Percentiles rank a stretch among this genome's conserved stretches.
Conservation (phyloP, 2,329 filamentous ascomycete genomes). For the Arthrobotrys pseudoclavata region DNA sequence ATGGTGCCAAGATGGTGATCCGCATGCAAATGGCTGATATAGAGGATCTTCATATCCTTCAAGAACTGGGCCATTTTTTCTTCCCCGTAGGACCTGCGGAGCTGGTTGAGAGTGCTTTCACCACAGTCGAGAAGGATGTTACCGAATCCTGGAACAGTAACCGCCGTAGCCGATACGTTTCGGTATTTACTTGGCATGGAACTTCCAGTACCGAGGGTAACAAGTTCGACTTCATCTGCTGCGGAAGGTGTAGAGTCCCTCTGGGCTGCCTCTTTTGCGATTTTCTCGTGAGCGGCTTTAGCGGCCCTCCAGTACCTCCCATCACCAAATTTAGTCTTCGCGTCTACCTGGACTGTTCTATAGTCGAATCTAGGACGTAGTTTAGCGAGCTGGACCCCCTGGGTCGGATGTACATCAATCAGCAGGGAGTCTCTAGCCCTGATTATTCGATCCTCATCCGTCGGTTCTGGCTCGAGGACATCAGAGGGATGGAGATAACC, state of each 20-base stretch:
- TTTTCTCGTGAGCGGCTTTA: slow-evolving; percentile 66
- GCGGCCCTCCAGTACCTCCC: slow-evolving; percentile 72
- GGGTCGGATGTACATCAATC: slow-evolving; percentile 42
- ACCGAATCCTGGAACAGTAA: slow-evolving; percentile 86
- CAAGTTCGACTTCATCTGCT: slow-evolving; percentile 81
- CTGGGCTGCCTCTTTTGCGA: slow-evolving; percentile 63
- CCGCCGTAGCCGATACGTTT: slow-evolving; percentile 89
- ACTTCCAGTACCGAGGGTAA: slow-evolving; percentile 91
- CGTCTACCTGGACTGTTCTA: slow-evolving; percentile 60
- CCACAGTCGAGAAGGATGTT: slow-evolving; percentile 92
- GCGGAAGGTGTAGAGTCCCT: slow-evolving; percentile 74
- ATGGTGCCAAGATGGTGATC: slow-evolving; percentile 92
- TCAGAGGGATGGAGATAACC: slow-evolving; percentile 72
- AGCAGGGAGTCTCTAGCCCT: slow-evolving; percentile 35
- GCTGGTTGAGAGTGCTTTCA: slow-evolving; percentile 90
- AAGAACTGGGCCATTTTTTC: slow-evolving; percentile 78
- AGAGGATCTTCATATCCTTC: slow-evolving; percentile 82
- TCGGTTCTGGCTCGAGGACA: slow-evolving; percentile 63
- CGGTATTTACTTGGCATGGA: slow-evolving; percentile 91
- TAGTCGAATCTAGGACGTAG: slow-evolving; percentile 60
- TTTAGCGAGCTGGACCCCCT: slow-evolving; percentile 20
- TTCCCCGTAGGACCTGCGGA: slow-evolving; percentile 79
- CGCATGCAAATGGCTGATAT: slow-evolving; percentile 95
- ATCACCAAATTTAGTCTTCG: slow-evolving; percentile 52
- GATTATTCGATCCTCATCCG: slow-evolving; percentile 39